These are phyloP conservation scores for Spizellomyces sp. DNA, from an alignment of 192 early-diverging fungal genomes.

Conservation along the genomic window DNA sequence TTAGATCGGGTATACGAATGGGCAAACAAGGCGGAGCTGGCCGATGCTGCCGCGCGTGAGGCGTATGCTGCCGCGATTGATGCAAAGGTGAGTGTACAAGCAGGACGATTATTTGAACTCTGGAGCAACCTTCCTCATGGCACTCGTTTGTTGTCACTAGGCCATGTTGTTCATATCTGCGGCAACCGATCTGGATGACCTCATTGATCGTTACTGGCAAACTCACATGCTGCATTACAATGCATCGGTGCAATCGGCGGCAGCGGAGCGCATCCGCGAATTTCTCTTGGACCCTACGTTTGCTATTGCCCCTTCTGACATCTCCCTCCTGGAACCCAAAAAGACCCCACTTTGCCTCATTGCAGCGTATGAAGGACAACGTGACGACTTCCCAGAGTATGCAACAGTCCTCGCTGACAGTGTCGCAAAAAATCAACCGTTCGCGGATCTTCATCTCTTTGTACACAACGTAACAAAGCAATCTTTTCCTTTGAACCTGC, in stretches of 20 bases:
- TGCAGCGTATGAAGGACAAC: slow-evolving; percentile 25
- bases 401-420: slow-evolving; percentile 31
- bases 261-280: slow-evolving; percentile 28
- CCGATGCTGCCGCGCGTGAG: slow-evolving; percentile 15
- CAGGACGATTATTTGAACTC: not conserved
- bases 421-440: slow-evolving; percentile 24
- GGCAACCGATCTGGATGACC: slow-evolving; percentile 14
- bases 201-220: slow-evolving; percentile 35
- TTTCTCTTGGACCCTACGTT: slow-evolving; percentile 12
- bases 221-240: slow-evolving; percentile 29
- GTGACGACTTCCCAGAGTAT: slow-evolving; percentile 32
- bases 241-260: slow-evolving; percentile 19
- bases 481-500: slow-evolving; percentile 12
- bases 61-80: slow-evolving; percentile 27
- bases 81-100: slow-evolving; percentile 9
- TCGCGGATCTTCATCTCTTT: slow-evolving; percentile 31
- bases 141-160: not conserved
- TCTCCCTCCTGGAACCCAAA: not conserved
- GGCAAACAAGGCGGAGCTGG: slow-evolving; percentile 22
- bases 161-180: slow-evolving; percentile 33
- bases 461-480: slow-evolving; percentile 30
- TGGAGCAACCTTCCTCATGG: not conserved
- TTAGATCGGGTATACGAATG: slow-evolving; percentile 23
- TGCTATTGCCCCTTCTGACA: not conserved
- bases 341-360: slow-evolving; percentile 36